These are phyloP conservation scores for Mrakia gelida DNA, from an alignment of 768 basidiomycete species.

Conservation along the genomic window DNA sequence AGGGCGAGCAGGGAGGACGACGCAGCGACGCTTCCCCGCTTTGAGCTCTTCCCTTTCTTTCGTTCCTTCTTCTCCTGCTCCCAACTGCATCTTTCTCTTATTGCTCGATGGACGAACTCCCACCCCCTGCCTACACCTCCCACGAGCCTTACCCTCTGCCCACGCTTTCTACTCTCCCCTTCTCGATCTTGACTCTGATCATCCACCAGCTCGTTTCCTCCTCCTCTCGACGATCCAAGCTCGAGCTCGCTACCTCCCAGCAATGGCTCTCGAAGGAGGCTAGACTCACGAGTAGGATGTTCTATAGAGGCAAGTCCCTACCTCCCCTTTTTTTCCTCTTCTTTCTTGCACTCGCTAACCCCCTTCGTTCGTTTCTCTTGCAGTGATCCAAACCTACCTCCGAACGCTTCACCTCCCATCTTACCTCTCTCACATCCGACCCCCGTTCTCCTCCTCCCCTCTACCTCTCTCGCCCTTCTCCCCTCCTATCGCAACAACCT, in stretches of 20 bases:
- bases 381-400: slow-evolving; percentile 20
- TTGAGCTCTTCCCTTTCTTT: not conserved
- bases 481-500: not conserved
- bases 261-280: slow-evolving; percentile 9
- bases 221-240: not conserved
- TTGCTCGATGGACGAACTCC: not conserved
- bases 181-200: slow-evolving; percentile 2
- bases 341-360: not conserved
- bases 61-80: not conserved
- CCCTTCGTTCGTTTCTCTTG: too few relatives aligned
- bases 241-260: not conserved
- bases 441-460: slow-evolving; percentile 13
- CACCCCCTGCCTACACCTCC: slow-evolving; percentile 18
- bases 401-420: not conserved
- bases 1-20: too few relatives aligned
- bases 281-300: not conserved
- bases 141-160: not conserved
- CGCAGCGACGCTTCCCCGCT: not conserved
- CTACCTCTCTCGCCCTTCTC: not conserved
- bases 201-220: not conserved
- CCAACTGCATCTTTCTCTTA: not conserved
- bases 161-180: not conserved
- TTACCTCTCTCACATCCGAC: slow-evolving; percentile 19
- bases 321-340: not conserved
- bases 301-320: slow-evolving; percentile 5